Percentiles rank a stretch among this genome's conserved stretches.
Evolutionary conservation across 495 filamentous ascomycete species (phyloP).

Genomic region (Hyphodiscus hymeniophilus): DNA sequence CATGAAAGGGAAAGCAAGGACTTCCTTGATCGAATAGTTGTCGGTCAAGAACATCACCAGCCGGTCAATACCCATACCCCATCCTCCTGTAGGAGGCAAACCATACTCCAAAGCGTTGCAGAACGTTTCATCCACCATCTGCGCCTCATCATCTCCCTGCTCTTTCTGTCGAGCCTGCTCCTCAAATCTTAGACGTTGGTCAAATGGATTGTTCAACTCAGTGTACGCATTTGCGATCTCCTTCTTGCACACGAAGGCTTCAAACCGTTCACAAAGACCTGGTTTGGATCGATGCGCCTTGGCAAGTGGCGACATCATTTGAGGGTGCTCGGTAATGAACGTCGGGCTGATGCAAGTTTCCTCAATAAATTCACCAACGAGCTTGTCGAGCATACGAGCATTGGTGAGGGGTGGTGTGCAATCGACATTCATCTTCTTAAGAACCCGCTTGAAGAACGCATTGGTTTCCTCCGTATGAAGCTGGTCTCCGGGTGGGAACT

Average conservation of each 20-base stretch:
- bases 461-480: conserved; percentile 84
- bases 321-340: conserved; percentile 88
- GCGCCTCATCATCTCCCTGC: conserved; percentile 94
- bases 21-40: conserved; percentile 93
- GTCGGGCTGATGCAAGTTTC: conserved; percentile 89
- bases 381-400: conserved; percentile 94
- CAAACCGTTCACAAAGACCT: conserved; percentile 93
- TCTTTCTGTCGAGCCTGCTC: conserved; percentile 95
- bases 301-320: conserved; percentile 97
- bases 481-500: conserved; percentile 82
- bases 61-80: conserved; percentile 96
- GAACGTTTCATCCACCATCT: conserved; percentile 92
- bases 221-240: conserved; percentile 96
- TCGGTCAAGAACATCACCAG: conserved; percentile 92
- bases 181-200: conserved; percentile 89
- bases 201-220: conserved; percentile 95
- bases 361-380: conserved; percentile 95
- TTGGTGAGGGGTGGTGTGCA: conserved; percentile 88
- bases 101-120: conserved; percentile 71
- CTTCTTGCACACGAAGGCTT: conserved; percentile 96
- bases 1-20: conserved; percentile 76
- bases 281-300: conserved; percentile 79
- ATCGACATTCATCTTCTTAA: conserved; percentile 84
- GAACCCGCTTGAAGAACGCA: conserved; percentile 72
- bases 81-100: conserved; percentile 89